Evolutionary conservation across 1,139 yeast species (phyloP), one percentile per base, ranked within the genome.

Genomic region (Pichia sp.): DNA sequence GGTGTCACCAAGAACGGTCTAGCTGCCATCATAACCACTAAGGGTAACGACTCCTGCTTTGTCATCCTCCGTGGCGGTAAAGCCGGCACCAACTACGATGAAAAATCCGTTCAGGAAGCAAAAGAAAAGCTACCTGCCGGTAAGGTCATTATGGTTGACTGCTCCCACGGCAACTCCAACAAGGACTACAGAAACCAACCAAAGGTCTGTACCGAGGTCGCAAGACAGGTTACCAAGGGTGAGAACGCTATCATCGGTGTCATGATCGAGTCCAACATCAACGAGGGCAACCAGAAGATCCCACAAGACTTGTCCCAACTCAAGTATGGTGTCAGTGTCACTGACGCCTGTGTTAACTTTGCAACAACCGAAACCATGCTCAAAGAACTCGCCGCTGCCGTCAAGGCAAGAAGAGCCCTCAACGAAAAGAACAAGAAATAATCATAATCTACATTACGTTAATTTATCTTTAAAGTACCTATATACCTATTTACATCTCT

Each of bases 111-210:
- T 50, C 78, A 81, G 56, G 85, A 79, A 47, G 96, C 96, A 57
- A 87, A 90, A 75, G 78, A 75, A 54, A 80, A 81, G 66, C 72
- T 84, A 53, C 77, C 76, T 41, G 71, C 67, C 45, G 76, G 72
- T 56, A 79, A 75, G 59, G 77, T 78, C 54, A 77, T 90, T 64
- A 92, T 93, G 98, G 85, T 93, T 62, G 99, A 93, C 75, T 93
- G 97, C 74, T 90, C 97, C 52, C 99, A 93, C 73, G 99, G 96
- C 66, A 93, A 93, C 79, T 90, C 98, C 45, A 82, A 79, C 72
- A 93, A 93, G 76, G 96, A 93, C 73, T 90, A 82, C 85, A 81
- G 86, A 72, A 92, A 92, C 75, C 99, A 93, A 75, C 97, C 98
- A 55, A 84, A 80, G 72, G 98, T 92, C 23, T 83, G 87, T 64